Base-by-base conservation (phyloP, 108 stramenopile genomes). In the Skeletonema grethae region DNA sequence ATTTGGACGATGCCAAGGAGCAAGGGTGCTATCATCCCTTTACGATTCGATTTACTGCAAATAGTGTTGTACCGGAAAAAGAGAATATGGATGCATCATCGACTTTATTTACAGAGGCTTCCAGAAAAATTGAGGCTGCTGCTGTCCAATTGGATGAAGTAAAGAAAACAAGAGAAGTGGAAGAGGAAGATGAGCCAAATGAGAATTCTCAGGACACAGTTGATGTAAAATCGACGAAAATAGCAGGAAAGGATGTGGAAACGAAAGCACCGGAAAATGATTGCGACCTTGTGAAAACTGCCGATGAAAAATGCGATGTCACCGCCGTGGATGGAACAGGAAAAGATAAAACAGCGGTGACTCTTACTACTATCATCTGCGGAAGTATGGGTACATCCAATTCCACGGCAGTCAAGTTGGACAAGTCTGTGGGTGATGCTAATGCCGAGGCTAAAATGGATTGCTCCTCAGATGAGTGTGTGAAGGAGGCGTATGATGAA, bases 181-280 rank as follows among this genome's bases (percentile, higher is more conserved):
- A 60, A 5, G 59, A 4, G 0, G 35, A 20, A 60, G 6, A 9
- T 24, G 0, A n/a, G 10, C 25, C 24, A 29, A 30, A 60, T 7
- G 59, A 60, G 7, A 0, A 24, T 31, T 35, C 59, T 30, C 59
- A 60, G n/a, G 22, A 60, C 16, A 48, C 46, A 7, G 15, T 60
- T 18, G 59, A n/a, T 34, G 29, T 60, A 5, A 34, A 60, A 35
- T 4, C 22, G 34, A 34, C 59, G 31, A 60, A n/a, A n/a, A 7
- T 0, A 31, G 7, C 24, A 34, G 59, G 1, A 3, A 34, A 30
- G 25, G 22, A 34, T n/a, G 35, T 35, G 59, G 34, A 60, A 16
- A 30, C 16, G 59, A 20, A 60, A 60, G 59, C n/a, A 60, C 5
- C 59, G 59, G n/a, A 60, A 60, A 60, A 60, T 60, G 22, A n/a